These are phyloP conservation scores for Pleurotus pulmonarius DNA, from an alignment of 768 basidiomycete genomes.

Conservation along the genomic window DNA sequence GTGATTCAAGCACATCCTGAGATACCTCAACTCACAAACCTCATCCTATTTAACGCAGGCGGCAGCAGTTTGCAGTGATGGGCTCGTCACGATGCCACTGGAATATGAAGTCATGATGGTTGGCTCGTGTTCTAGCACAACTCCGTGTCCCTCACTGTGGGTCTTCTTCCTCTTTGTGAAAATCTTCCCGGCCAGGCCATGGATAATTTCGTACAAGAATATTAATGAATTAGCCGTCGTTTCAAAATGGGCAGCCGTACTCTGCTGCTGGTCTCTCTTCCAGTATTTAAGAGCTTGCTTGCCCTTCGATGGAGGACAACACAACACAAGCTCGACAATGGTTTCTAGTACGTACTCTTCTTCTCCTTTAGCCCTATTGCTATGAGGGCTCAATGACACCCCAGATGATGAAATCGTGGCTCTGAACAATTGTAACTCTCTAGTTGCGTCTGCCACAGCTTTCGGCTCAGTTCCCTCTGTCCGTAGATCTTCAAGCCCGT, in stretches of 20 bases:
- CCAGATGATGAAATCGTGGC: constrained; percentile 25
- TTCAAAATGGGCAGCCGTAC: neutral
- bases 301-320: neutral
- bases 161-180: neutral
- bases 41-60: no score
- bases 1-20: neutral
- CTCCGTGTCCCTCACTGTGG: neutral
- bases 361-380: neutral
- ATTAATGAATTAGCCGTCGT: constrained; percentile 7
- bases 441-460: neutral
- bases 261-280: neutral
- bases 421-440: constrained; percentile 33
- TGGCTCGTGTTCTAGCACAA: neutral
- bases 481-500: constrained; percentile 51
- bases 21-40: neutral
- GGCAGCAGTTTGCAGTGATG: neutral
- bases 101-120: neutral
- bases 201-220: neutral
- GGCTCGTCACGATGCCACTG: neutral
- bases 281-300: neutral
- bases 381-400: neutral
- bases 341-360: neutral
- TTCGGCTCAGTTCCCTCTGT: constrained; percentile 7
- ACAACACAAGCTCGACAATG: constrained; percentile 2
- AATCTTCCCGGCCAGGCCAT: neutral